Percentiles rank a stretch among this genome's conserved stretches.
These are phyloP conservation scores for Ustilago sp. DNA, from an alignment of 1,284 basidiomycete genomes.

Conservation along the genomic window DNA sequence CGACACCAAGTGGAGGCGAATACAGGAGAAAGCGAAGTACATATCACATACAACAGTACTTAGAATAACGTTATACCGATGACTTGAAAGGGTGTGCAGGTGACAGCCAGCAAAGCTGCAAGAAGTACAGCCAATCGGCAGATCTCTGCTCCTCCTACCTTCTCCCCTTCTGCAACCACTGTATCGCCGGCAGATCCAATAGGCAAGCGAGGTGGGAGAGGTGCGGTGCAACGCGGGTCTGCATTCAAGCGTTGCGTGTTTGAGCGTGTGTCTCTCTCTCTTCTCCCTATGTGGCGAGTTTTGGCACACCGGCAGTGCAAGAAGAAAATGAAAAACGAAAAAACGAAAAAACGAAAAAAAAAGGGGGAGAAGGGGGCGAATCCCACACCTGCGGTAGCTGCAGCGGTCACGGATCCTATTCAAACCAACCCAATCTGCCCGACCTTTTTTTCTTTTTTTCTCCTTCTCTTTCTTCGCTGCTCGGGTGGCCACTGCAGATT, in stretches of 20 bases:
- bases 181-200: neutral
- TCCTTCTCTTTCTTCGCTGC: neutral
- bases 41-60: neutral
- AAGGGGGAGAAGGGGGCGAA: neutral
- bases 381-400: conserved; percentile 2
- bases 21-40: too few relatives aligned
- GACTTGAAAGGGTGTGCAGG: neutral
- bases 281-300: neutral
- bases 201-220: neutral
- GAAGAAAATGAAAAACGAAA: neutral
- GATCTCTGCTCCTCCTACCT: conserved; percentile 4
- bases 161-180: neutral
- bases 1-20: neutral
- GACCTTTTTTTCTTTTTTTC: conserved; percentile 7
- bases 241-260: conserved; percentile 10
- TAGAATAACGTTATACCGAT: neutral
- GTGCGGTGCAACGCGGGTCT: conserved; percentile 7
- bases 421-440: neutral
- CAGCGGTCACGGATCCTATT: neutral
- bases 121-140: conserved; percentile 1
- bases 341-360: neutral
- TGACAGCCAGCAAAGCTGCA: neutral
- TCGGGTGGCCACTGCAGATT: neutral
- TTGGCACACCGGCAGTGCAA: conserved; percentile 7
- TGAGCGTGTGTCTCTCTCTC: neutral